Evolutionary conservation across 2,329 filamentous ascomycete species (phyloP), one percentile per base, ranked within the genome.

Genomic region (Xylaria sp.): DNA sequence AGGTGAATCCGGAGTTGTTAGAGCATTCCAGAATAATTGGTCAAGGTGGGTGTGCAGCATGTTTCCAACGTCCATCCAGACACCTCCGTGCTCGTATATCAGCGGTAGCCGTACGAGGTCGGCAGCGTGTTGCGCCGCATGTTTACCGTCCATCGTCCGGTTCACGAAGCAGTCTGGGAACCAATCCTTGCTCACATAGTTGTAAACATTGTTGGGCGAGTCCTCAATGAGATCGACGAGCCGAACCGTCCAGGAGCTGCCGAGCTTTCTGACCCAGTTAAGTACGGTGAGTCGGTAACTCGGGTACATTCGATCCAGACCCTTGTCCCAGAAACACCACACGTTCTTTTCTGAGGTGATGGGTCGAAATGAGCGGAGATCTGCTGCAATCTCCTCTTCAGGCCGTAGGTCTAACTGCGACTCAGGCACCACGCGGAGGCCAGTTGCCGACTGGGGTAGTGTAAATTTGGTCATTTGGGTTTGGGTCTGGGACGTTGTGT

Each of bases 261-360:
- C 80, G 0, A 82, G 80, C 23, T 79, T 78, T n/a, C 81, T 78
- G 15, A 82, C 80, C 83, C 82, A 84, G 65, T 80, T 80, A 9
- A 82, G 52, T 0, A 84, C 76, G 32, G 81, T 84, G 28, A 76
- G 74, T 51, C 77, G 77, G 55, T 78, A 79, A 72, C 80, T 81
- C 12, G 77, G 75, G 8, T 80, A 81, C 77, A 83, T 83, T 8
- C 68, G 65, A 3, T 74, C 60, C 0, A 81, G 63, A 0, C 83
- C 82, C 10, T 76, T 79, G 64, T 84, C 78, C 82, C 82, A 84
- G 65, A 83, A 82, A 1, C 82, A 81, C 82, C 82, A 85, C 2
- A 85, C 77, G 50, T 84, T 85, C 70, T 81, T 82, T 61, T 84
- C 81, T 0, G 80, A 80, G 0, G 76, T 79, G 50, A 81, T 63